phyloP scores from a whole-genome alignment of 441 rosid species.

The Brassica hybrid region DNA sequence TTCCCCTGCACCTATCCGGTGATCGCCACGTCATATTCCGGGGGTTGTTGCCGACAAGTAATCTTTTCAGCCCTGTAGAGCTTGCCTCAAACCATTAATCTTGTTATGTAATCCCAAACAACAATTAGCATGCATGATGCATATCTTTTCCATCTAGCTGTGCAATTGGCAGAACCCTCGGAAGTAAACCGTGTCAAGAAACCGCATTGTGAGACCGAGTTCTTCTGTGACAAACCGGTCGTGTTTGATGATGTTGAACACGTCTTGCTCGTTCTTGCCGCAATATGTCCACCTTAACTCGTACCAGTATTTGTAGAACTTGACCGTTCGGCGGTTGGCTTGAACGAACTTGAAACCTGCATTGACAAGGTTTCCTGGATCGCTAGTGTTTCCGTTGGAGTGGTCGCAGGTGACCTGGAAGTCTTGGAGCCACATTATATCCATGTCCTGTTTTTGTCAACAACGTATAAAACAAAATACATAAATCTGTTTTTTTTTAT shows the following conservation, averaged over 20 bases:
- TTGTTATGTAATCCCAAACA: neutral
- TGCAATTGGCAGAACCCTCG: neutral
- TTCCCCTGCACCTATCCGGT: neutral
- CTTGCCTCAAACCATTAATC: neutral
- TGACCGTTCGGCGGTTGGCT: constrained; percentile 38
- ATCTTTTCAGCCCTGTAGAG: neutral
- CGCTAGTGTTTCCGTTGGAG: constrained; percentile 53
- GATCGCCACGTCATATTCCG: neutral
- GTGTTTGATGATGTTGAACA: neutral
- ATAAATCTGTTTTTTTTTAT: no score
- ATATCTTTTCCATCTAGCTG: neutral
- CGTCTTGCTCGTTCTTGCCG: neutral
- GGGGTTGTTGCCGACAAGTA: neutral
- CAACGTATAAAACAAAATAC: no score
- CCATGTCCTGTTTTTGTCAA: no score
- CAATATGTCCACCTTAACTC: neutral
- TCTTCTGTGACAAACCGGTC: neutral
- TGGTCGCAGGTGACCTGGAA: constrained; percentile 85
- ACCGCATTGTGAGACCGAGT: neutral
- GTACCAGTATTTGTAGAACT: constrained; percentile 1
- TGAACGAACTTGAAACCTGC: constrained; percentile 80
- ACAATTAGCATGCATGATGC: constrained; percentile 1
- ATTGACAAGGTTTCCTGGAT: constrained; percentile 60
- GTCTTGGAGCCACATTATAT: constrained; percentile 92
- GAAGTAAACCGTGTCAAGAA: constrained; percentile 10